Evolutionary conservation across 768 basidiomycete genomes (phyloP), one percentile per base, ranked within the genome.

Genomic region (Tricholoma saponaceum): DNA sequence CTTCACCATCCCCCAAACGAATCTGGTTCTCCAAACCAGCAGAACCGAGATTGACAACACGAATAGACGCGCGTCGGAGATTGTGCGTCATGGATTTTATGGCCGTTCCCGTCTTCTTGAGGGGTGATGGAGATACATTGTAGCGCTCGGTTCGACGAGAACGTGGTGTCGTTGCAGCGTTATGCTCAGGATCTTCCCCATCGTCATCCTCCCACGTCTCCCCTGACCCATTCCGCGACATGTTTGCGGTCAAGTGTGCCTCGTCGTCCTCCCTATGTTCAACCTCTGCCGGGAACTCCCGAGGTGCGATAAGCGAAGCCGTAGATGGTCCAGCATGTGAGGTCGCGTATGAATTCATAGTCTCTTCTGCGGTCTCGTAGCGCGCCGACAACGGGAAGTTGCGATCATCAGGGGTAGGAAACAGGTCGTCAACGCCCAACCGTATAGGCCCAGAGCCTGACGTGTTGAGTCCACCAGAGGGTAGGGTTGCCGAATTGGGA

Each of bases 11-110:
- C 5, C 68, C 74, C 25, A 89, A 65, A 28, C 82, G 75, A 16
- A 87, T 67, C 57, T 85, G 86, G 14, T 80, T 80, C 56, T 85
- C 86, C 60, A 87, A 62, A 0, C 83, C 84, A 13, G 76, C 73
- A 1, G 82, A 83, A 7, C 83, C 83, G 55, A 95, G 69, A 66
- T 92, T 92, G 44, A 91, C 92, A n/a, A 95, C 90, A 14, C 92
- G 85, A 58, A 87, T 67, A 9, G 89, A 90, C 51, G 85, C 84
- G 20, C 87, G 77, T 12, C 81, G 78, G 5, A 91, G 60, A 56
- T 75, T 83, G 56, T 77, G 76, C 14, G 83, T 83, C 26, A 89
- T 78, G 26, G 77, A 74, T 63, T 80, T 82, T 50, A 90, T 71
- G 9, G 81, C 83, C 0, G 81, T 79, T 2, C 83, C 81, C 2